phyloP scores from a whole-genome alignment of 306 rosid genomes.

The Chamaecrista fasciculata region DNA sequence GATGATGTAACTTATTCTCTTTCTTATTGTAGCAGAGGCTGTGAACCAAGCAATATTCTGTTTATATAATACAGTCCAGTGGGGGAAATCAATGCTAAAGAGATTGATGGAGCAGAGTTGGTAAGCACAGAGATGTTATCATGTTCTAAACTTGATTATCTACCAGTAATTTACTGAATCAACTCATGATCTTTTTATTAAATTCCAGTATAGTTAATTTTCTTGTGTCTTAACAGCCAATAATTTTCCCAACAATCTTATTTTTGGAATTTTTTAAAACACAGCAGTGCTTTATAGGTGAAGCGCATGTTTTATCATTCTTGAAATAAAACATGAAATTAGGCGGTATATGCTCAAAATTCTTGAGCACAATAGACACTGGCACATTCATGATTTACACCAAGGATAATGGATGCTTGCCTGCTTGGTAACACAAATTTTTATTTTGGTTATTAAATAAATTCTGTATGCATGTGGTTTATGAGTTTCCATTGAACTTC shows the following conservation, averaged over 20 bases:
- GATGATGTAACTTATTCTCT: neutral
- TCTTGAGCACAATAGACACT: neutral
- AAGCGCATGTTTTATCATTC: neutral
- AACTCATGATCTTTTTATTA: neutral
- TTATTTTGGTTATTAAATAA: neutral
- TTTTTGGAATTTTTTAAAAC: conserved; percentile 1
- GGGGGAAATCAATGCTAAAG: neutral
- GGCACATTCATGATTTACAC: neutral
- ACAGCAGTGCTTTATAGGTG: neutral
- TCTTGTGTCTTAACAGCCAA: neutral
- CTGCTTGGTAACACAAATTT: neutral
- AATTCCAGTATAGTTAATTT: neutral
- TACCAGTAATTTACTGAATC: neutral
- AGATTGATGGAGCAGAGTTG: neutral
- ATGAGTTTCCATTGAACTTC: neutral
- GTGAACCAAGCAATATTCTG: neutral
- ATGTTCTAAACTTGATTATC: neutral
- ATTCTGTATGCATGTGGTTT: neutral
- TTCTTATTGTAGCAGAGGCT: conserved; percentile 5
- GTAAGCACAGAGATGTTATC: neutral
- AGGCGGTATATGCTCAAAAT: neutral
- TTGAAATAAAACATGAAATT: neutral
- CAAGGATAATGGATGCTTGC: neutral
- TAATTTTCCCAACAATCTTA: neutral
- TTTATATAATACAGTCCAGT: neutral